Percentiles rank a stretch among this genome's conserved stretches.
phyloP scores from a whole-genome alignment of 352 stramenopile species.

The Phytophthora ramorum region DNA sequence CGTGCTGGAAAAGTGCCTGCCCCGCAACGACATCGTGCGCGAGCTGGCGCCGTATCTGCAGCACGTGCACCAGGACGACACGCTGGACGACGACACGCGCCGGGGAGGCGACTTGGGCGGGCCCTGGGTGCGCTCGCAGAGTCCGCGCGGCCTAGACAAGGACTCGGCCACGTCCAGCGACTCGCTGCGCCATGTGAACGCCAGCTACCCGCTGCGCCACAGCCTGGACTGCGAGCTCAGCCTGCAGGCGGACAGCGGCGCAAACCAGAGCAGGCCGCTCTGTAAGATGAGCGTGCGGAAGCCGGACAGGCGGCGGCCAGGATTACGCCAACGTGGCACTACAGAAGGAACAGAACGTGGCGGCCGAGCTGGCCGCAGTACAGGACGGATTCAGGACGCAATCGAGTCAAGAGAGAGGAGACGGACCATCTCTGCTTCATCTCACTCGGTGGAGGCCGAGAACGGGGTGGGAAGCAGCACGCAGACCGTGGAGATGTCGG shows the following conservation, averaged over 20 bases:
- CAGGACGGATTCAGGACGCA: conserved; percentile 15
- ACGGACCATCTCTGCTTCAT: conserved; percentile 27
- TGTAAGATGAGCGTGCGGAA: conserved; percentile 42
- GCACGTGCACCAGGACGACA: conserved; percentile 82
- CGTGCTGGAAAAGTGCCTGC: conserved; percentile 85
- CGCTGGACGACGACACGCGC: conserved; percentile 61
- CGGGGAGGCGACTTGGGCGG: conserved; percentile 43
- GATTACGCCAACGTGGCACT: conserved; percentile 22
- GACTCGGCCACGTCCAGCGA: conserved; percentile 67
- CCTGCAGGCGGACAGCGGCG: conserved; percentile 21
- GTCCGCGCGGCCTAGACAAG: conserved; percentile 64
- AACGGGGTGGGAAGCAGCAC: conserved; percentile 25
- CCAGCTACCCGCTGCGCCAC: conserved; percentile 40
- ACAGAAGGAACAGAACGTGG: conserved; percentile 30
- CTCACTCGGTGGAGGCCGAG: conserved; percentile 29
- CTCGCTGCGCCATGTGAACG: conserved; percentile 61
- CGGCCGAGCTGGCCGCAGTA: conserved; percentile 18
- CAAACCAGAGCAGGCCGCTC: conserved; percentile 21
- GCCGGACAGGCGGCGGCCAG: conserved; percentile 17
- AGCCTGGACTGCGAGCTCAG: conserved; percentile 47
- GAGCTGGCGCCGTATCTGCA: conserved; percentile 88
- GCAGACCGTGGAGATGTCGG: conserved; percentile 36
- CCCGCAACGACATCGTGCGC: conserved; percentile 88
- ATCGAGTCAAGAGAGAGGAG: conserved; percentile 15
- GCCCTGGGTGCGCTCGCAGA: conserved; percentile 56